Evolutionary conservation across 169 alveolate genomes (phyloP).

Genomic region (Eimeria zaria): DNA sequence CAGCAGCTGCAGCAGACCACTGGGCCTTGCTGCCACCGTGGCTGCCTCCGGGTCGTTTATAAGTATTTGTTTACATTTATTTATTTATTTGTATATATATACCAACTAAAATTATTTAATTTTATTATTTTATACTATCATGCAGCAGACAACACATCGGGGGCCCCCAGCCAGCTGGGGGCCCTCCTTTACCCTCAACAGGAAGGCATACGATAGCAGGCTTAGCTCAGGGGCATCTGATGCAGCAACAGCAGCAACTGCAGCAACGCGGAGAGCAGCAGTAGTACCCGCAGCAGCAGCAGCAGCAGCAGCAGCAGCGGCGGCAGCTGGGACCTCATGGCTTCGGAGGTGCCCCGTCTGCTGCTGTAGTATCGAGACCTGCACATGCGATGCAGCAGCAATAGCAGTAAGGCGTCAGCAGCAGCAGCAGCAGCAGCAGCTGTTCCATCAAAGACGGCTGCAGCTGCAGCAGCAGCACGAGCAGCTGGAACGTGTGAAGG

Average conservation of each 20-base stretch:
- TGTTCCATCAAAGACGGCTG: background rate
- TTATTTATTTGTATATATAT: background rate
- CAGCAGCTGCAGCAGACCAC: conserved; percentile 23
- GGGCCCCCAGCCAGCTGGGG: conserved; percentile 79
- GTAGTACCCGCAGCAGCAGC: background rate
- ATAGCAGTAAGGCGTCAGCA: conserved; percentile 9
- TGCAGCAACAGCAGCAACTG: conserved; percentile 66
- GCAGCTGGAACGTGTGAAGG: background rate
- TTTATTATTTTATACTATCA: background rate
- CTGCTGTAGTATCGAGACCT: conserved; percentile 26
- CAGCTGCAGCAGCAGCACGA: conserved; percentile 55
- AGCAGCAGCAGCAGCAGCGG: conserved; percentile 63
- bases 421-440: conserved; percentile 59
- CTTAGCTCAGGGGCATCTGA: conserved; percentile 20
- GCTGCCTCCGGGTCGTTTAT: background rate
- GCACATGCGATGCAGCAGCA: conserved; percentile 49
- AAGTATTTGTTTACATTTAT: background rate
- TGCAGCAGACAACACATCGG: background rate
- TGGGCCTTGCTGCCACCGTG: conserved; percentile 18
- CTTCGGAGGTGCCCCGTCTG: conserved; percentile 49
- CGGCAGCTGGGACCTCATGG: conserved; percentile 47
- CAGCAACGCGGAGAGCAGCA: conserved; percentile 52
- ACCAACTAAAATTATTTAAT: background rate
- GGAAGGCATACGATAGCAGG: background rate
- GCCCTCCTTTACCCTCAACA: background rate